These are phyloP conservation scores for Talaromyces funiculosus DNA, from an alignment of 2,329 filamentous ascomycete species.

Conservation along the genomic window DNA sequence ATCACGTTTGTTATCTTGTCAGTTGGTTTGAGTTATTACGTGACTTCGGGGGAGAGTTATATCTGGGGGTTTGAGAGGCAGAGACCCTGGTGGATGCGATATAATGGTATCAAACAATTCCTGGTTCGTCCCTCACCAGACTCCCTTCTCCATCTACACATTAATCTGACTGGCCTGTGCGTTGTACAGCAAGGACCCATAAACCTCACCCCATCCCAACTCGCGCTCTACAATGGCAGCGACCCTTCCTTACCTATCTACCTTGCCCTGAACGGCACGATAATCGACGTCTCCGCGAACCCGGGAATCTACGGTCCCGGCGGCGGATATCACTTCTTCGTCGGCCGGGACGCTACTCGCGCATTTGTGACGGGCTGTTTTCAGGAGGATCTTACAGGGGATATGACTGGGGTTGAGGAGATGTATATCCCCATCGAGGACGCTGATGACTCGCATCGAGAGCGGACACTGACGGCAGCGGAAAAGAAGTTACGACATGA, in stretches of 20 bases:
- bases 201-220: constrained; percentile 67
- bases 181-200: constrained; percentile 52
- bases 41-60: constrained; percentile 64
- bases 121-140: constrained; percentile 49
- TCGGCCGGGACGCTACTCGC: constrained; percentile 77
- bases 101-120: constrained; percentile 54
- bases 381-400: constrained; percentile 71
- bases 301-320: constrained; percentile 67
- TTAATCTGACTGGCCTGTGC: neutral
- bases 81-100: constrained; percentile 56
- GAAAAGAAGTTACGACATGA: constrained; percentile 50
- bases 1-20: constrained; percentile 62
- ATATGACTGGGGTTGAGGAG: constrained; percentile 79
- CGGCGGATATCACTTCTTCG: constrained; percentile 80
- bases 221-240: constrained; percentile 69
- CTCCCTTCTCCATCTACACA: neutral
- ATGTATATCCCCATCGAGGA: constrained; percentile 72
- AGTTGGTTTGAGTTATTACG: constrained; percentile 67
- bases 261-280: constrained; percentile 69
- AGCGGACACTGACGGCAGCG: constrained; percentile 28
- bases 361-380: constrained; percentile 94
- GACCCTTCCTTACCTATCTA: constrained; percentile 74
- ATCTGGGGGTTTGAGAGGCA: constrained; percentile 56
- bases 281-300: constrained; percentile 59
- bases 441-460: constrained; percentile 35